phyloP scores from a whole-genome alignment of 2,329 filamentous ascomycete genomes.

The Apiospora phragmitis region DNA sequence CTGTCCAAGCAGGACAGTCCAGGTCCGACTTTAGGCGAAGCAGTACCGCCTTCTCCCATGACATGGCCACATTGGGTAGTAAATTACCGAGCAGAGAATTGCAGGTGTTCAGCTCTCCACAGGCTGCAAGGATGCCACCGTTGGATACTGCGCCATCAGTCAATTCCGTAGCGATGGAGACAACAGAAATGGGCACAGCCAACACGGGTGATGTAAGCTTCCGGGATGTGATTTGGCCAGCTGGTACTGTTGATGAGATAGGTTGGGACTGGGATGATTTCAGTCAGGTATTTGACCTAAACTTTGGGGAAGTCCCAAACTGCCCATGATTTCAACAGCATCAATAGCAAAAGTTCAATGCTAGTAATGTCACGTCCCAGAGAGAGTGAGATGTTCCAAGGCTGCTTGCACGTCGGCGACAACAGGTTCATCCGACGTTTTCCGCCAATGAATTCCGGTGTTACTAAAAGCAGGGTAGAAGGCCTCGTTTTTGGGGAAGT shows the following conservation, averaged over 20 bases:
- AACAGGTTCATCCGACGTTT: neutral
- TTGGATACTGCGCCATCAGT: neutral
- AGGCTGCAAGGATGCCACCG: neutral
- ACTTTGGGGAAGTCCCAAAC: neutral
- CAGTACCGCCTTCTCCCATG: neutral
- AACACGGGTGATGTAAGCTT: neutral
- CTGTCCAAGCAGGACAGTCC: neutral
- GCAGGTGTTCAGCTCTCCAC: neutral
- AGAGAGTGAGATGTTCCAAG: constrained; percentile 2
- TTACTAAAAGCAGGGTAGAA: constrained; percentile 39
- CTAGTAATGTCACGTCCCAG: neutral
- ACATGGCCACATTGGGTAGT: neutral
- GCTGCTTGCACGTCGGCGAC: neutral
- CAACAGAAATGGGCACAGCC: neutral
- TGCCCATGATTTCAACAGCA: neutral
- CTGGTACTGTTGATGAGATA: constrained; percentile 10
- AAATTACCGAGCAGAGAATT: neutral
- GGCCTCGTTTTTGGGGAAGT: constrained; percentile 40
- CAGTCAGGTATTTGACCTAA: constrained; percentile 11
- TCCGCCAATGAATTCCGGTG: constrained; percentile 42
- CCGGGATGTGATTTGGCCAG: neutral
- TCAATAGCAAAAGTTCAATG: neutral
- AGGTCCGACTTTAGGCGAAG: neutral
- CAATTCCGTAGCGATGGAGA: neutral
- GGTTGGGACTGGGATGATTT: constrained; percentile 16